These are phyloP conservation scores for Zea luxurians DNA, from an alignment of 176 grass and related monocot species.

Conservation along the genomic window DNA sequence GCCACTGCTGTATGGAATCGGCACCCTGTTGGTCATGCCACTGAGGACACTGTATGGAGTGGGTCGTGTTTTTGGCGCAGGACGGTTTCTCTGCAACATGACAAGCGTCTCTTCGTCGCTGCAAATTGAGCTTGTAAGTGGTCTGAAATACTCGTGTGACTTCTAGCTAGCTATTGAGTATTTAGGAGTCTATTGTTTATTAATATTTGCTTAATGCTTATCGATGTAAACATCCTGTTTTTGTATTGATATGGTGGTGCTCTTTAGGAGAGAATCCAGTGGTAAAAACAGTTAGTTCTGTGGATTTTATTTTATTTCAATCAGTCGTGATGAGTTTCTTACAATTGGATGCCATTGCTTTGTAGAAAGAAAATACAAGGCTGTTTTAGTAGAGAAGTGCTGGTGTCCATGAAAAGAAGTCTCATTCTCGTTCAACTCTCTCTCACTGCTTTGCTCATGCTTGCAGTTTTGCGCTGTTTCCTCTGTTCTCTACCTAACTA, in stretches of 20 bases:
- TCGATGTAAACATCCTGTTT: not conserved
- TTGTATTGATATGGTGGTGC: not conserved
- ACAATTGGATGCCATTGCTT: not conserved
- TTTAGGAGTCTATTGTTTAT: not conserved
- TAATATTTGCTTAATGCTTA: not conserved
- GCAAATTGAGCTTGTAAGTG: conserved; percentile 88
- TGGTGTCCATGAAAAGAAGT: not conserved
- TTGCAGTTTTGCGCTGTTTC: not conserved
- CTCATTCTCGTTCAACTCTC: conserved; percentile 11
- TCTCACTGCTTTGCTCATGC: conserved; percentile 22
- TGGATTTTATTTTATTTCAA: not conserved
- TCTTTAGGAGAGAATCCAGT: not conserved
- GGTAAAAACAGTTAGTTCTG: not conserved
- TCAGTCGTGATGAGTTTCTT: conserved; percentile 1
- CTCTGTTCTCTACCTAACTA: not conserved
- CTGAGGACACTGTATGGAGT: conserved; percentile 82
- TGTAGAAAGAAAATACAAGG: conserved; percentile 3
- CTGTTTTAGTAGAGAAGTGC: not conserved
- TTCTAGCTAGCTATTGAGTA: not conserved
- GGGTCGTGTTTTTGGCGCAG: conserved; percentile 68
- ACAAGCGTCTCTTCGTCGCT: conserved; percentile 70
- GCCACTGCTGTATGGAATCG: conserved; percentile 72
- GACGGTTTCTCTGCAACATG: conserved; percentile 69
- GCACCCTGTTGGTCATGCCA: conserved; percentile 63
- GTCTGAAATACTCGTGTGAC: not conserved